Conservation (phyloP, 2,329 filamentous ascomycete species). For the Exophiala dermatitidis region DNA sequence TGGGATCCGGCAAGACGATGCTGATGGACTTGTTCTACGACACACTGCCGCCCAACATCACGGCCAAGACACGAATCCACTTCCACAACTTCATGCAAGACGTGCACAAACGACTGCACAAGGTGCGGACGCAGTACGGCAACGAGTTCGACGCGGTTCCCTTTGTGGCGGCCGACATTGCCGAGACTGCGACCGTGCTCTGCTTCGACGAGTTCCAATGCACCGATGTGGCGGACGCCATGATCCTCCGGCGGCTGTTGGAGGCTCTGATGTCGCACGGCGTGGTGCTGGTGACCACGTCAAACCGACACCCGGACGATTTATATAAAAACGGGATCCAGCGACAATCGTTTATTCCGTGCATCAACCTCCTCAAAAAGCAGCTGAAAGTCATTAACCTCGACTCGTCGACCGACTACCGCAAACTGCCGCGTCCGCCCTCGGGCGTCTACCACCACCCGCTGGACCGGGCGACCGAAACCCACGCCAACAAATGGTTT, state of each 20-base stretch:
- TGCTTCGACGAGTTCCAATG: constrained; percentile 99
- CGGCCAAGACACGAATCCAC: constrained; percentile 83
- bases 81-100: constrained; percentile 99
- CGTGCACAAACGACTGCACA: constrained; percentile 83
- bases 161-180: constrained; percentile 91
- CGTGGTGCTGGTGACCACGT: constrained; percentile 92
- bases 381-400: constrained; percentile 86
- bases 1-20: constrained; percentile 98
- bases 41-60: constrained; percentile 72
- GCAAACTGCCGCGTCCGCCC: constrained; percentile 87
- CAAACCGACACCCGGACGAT: constrained; percentile 91
- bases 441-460: constrained; percentile 92
- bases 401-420: constrained; percentile 91
- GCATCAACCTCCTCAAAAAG: constrained; percentile 82
- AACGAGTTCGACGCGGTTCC: constrained; percentile 85
- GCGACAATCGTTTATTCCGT: constrained; percentile 87
- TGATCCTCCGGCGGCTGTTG: constrained; percentile 84
- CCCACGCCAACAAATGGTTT: constrained; percentile 93
- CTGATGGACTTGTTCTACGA: constrained; percentile 98
- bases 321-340: constrained; percentile 98
- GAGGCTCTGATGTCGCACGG: constrained; percentile 92
- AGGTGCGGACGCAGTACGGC: constrained; percentile 80
- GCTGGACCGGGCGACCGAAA: constrained; percentile 66
- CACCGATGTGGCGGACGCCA: constrained; percentile 95
- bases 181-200: constrained; percentile 72